These are phyloP conservation scores for Cicer yamashitae DNA, from an alignment of 306 rosid genomes.

Conservation along the genomic window DNA sequence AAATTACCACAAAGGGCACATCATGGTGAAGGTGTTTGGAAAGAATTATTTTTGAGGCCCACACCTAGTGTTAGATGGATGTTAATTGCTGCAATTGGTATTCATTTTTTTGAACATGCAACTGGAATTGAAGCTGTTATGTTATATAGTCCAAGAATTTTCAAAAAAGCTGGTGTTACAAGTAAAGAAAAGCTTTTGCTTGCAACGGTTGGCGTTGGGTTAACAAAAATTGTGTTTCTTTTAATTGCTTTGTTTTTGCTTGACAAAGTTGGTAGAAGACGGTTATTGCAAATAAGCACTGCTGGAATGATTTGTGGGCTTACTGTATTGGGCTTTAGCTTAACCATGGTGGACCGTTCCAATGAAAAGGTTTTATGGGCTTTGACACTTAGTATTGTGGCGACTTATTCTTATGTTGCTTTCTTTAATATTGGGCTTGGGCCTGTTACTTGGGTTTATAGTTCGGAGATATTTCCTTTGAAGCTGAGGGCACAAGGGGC, in stretches of 20 bases:
- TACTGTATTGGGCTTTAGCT: slow-evolving; percentile 53
- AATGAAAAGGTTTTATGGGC: slow-evolving; percentile 59
- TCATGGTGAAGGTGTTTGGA: slow-evolving; percentile 64
- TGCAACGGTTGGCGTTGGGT: slow-evolving; percentile 72
- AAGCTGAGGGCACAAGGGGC: slow-evolving; percentile 76
- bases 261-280: slow-evolving; percentile 71
- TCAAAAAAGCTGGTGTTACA: slow-evolving; percentile 70
- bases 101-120: slow-evolving; percentile 82
- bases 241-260: slow-evolving; percentile 57
- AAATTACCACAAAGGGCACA: not conserved
- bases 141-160: slow-evolving; percentile 81
- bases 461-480: slow-evolving; percentile 80
- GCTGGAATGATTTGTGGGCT: slow-evolving; percentile 62
- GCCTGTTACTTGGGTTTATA: slow-evolving; percentile 83
- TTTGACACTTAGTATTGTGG: slow-evolving; percentile 55
- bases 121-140: slow-evolving; percentile 84
- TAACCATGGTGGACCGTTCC: slow-evolving; percentile 64
- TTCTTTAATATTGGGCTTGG: slow-evolving; percentile 76
- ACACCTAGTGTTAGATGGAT: slow-evolving; percentile 69
- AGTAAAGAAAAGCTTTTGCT: slow-evolving; percentile 66
- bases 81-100: slow-evolving; percentile 65
- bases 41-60: slow-evolving; percentile 64
- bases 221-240: slow-evolving; percentile 59
- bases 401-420: slow-evolving; percentile 61
- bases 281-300: slow-evolving; percentile 56